phyloP scores from a whole-genome alignment of 1,284 basidiomycete species.

The Ceratorhiza oryzae-sativae region DNA sequence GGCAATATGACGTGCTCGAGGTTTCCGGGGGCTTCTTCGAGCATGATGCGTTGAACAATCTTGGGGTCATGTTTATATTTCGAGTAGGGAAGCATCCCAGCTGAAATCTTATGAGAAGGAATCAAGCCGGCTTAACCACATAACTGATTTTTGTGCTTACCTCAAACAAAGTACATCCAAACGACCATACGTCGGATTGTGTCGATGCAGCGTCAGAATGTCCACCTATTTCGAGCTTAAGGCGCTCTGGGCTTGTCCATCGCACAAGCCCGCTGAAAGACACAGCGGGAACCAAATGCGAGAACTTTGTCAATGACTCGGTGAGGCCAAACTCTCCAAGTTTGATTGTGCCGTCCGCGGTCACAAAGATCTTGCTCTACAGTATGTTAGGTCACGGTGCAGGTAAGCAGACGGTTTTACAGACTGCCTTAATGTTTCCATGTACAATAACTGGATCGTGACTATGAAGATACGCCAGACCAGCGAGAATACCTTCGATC shows the following conservation, averaged over 20 bases:
- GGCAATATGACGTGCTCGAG: not conserved
- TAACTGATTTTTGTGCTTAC: not conserved
- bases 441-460: constrained; percentile 22
- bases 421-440: constrained; percentile 24
- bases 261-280: not conserved
- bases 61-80: constrained; percentile 6
- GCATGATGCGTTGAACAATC: not conserved
- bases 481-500: constrained; percentile 1
- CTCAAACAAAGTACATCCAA: constrained; percentile 14
- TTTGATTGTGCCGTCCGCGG: not conserved
- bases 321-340: constrained; percentile 14
- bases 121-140: not conserved
- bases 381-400: not conserved
- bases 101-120: not conserved
- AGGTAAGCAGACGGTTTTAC: not conserved
- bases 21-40: not conserved
- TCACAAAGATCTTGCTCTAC: constrained; percentile 7
- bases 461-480: constrained; percentile 25
- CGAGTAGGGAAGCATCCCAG: not conserved
- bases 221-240: not conserved
- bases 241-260: constrained; percentile 18
- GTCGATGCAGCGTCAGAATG: not conserved
- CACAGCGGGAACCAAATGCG: not conserved
- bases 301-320: not conserved
- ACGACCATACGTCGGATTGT: constrained; percentile 9